phyloP scores from a whole-genome alignment of 495 filamentous ascomycete genomes.

The Podospora appendiculata region DNA sequence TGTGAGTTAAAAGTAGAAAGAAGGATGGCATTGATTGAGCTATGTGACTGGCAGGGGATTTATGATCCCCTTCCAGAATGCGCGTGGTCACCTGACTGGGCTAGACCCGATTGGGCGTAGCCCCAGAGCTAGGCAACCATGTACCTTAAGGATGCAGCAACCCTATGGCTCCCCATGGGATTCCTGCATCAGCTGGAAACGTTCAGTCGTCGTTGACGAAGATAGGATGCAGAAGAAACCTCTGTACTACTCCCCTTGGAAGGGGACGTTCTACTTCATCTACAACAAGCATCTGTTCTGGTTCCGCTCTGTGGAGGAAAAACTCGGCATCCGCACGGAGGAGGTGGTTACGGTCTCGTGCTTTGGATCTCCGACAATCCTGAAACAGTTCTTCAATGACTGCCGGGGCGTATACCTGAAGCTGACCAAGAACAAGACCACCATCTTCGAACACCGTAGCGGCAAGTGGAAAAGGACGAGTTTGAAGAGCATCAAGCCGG shows the following conservation, averaged over 20 bases:
- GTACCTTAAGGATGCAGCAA: too few species aligned
- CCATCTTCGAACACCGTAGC: constrained; percentile 2
- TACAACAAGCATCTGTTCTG: constrained; percentile 20
- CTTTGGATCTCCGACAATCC: neutral
- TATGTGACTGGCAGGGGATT: too few species aligned
- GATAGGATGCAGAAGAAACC: too few species aligned
- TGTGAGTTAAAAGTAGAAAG: too few species aligned
- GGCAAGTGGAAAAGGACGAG: constrained; percentile 5
- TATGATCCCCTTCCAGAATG: too few species aligned
- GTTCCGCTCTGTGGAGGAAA: constrained; percentile 14
- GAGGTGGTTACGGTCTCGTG: constrained; percentile 6
- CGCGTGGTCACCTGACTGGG: too few species aligned
- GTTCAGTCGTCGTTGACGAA: constrained; percentile 5
- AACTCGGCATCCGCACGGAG: too few species aligned
- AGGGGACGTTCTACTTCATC: constrained; percentile 20
- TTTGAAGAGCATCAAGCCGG: constrained; percentile 1
- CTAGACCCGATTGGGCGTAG: too few species aligned
- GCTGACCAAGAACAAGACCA: constrained; percentile 1
- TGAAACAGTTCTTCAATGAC: constrained; percentile 1
- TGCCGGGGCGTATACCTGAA: neutral
- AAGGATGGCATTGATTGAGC: too few species aligned
- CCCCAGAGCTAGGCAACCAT: too few species aligned
- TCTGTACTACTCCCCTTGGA: constrained; percentile 21
- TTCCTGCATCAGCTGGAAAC: constrained; percentile 13
- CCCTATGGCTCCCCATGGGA: too few species aligned